Percentiles rank a stretch among this genome's conserved stretches.
Evolutionary conservation across 495 filamentous ascomycete species (phyloP).

Genomic region (Jackrogersella multiformis): DNA sequence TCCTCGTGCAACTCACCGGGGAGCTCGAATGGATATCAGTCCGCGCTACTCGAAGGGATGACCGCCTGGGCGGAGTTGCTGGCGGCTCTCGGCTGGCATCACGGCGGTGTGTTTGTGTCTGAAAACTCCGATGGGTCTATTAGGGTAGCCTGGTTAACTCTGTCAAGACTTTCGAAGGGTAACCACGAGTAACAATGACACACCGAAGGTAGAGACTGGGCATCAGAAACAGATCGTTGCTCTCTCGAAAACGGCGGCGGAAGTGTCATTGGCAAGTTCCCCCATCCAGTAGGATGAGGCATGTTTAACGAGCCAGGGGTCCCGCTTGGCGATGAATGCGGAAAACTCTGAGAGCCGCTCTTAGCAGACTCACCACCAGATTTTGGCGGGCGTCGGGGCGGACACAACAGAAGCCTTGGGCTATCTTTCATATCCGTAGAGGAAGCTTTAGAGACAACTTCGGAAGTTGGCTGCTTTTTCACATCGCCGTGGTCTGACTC

Average conservation of each 20-base stretch:
- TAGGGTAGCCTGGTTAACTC: conserved; percentile 39
- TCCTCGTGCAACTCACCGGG: conserved; percentile 26
- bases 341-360: conserved; percentile 21
- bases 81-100: conserved; percentile 27
- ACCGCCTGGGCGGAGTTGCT: conserved; percentile 40
- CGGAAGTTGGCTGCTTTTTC: conserved; percentile 14
- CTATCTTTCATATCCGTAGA: conserved; percentile 15
- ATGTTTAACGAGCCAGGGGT: conserved; percentile 15
- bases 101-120: conserved; percentile 1
- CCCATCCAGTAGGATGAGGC: conserved; percentile 20
- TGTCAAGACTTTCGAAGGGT: background rate
- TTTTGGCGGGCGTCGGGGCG: conserved; percentile 27
- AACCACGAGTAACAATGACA: background rate
- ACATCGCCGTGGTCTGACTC: conserved; percentile 25
- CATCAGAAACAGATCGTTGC: conserved; percentile 61
- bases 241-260: conserved; percentile 54
- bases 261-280: conserved; percentile 45
- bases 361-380: conserved; percentile 16
- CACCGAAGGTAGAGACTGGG: conserved; percentile 59
- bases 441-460: conserved; percentile 10
- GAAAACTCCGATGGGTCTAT: conserved; percentile 22
- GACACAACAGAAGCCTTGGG: conserved; percentile 22
- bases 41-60: conserved; percentile 25
- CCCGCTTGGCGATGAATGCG: conserved; percentile 30
- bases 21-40: conserved; percentile 22